phyloP scores from a whole-genome alignment of 257 asterid species.

The Echites panduratus region DNA sequence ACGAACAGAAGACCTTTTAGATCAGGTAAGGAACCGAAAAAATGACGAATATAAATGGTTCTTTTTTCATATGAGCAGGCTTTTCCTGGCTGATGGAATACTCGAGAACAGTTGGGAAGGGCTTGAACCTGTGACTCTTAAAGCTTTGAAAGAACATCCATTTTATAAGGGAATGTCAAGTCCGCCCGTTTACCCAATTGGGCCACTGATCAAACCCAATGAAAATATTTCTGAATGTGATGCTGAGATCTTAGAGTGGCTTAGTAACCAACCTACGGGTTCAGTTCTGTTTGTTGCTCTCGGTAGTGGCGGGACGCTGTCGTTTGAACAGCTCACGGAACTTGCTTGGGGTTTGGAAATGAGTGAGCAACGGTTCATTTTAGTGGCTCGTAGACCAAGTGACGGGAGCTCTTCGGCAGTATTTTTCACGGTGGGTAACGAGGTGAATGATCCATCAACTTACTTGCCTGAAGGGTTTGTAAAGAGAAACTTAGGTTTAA shows the following conservation, averaged over 20 bases:
- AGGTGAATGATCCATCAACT: conserved; percentile 12
- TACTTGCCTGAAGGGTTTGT: conserved; percentile 35
- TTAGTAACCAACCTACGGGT: conserved; percentile 33
- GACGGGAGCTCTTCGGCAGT: conserved; percentile 19
- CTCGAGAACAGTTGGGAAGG: conserved; percentile 37
- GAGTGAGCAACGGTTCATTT: conserved; percentile 39
- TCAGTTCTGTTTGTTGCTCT: conserved; percentile 36
- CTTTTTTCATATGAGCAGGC: conserved; percentile 21
- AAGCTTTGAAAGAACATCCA: conserved; percentile 27
- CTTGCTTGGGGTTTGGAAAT: conserved; percentile 39
- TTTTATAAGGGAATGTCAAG: conserved; percentile 22
- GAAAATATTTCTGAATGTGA: conserved; percentile 12
- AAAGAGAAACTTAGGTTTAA: conserved; percentile 22
- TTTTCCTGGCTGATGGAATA: conserved; percentile 25
- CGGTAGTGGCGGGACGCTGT: conserved; percentile 47
- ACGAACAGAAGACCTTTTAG: conserved; percentile 21
- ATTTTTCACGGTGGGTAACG: conserved; percentile 22
- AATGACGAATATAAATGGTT: conserved; percentile 41
- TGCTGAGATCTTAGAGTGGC: conserved; percentile 25
- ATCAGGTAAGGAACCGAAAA: conserved; percentile 28
- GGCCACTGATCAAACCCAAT: conserved; percentile 31
- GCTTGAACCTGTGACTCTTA: conserved; percentile 27
- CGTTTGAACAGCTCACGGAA: conserved; percentile 32
- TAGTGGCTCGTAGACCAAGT: conserved; percentile 35
- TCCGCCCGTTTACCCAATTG: conserved; percentile 33